Percentiles rank a stretch among this genome's conserved stretches.
Conservation (phyloP, 441 rosid species). For the Gossypium gossypioides region DNA sequence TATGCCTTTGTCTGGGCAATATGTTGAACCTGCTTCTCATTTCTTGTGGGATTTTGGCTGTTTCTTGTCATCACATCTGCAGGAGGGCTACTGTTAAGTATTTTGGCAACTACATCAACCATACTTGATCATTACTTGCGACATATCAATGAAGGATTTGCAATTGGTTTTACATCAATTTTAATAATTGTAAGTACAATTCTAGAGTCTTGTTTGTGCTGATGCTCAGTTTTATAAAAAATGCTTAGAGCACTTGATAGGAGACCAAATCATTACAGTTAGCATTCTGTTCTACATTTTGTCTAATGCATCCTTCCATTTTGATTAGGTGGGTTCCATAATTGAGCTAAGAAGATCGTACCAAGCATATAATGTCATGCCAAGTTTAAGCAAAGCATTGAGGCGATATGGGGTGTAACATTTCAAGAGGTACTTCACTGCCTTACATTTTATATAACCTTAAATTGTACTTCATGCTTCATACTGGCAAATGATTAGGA, state of each 20-base stretch:
- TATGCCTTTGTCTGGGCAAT: neutral
- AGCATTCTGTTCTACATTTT: neutral
- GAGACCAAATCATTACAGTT: neutral
- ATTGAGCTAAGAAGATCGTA: conserved; percentile 92
- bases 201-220: neutral
- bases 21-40: conserved; percentile 9
- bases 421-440: conserved; percentile 1
- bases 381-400: conserved; percentile 79
- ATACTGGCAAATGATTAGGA: neutral
- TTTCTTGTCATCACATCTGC: conserved; percentile 19
- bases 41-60: neutral
- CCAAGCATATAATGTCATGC: conserved; percentile 94
- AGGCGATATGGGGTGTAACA: conserved; percentile 63
- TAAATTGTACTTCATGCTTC: neutral
- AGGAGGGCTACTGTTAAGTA: conserved; percentile 78
- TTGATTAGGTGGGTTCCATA: conserved; percentile 77
- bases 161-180: conserved; percentile 87
- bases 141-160: conserved; percentile 62
- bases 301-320: neutral
- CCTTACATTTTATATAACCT: neutral
- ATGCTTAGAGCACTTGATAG: neutral
- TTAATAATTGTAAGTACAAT: conserved; percentile 61
- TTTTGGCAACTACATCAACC: conserved; percentile 76
- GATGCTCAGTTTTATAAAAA: neutral
- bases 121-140: conserved; percentile 79